Conservation (phyloP, 2,329 filamentous ascomycete genomes). For the Xylariaceae sp. region DNA sequence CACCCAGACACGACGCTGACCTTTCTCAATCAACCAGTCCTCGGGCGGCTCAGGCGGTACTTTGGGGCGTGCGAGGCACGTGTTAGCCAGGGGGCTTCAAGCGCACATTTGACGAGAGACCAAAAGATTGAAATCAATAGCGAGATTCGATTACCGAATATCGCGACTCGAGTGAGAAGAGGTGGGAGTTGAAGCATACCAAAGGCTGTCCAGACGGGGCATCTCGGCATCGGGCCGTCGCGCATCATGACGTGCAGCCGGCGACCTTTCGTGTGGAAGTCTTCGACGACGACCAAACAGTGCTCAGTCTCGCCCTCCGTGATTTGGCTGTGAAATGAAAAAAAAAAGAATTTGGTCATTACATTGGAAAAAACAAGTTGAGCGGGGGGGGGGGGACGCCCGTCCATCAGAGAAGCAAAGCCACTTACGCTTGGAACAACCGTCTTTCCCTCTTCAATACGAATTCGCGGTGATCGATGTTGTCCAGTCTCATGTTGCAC, state of each 20-base stretch:
- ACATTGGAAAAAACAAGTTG: background rate
- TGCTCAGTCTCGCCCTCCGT: slow-evolving; percentile 51
- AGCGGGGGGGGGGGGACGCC: background rate
- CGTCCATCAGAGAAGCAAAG: background rate
- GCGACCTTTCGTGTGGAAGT: slow-evolving; percentile 41
- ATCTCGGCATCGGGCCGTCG: slow-evolving; percentile 48
- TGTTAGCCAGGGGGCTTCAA: background rate
- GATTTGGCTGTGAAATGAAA: slow-evolving; percentile 42
- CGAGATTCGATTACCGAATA: too few species aligned
- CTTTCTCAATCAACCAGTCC: slow-evolving; percentile 49
- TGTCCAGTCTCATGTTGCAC: slow-evolving; percentile 40
- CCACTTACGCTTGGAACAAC: slow-evolving; percentile 51
- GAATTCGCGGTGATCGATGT: slow-evolving; percentile 43
- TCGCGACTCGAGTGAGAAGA: too few species aligned
- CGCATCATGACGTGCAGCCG: slow-evolving; percentile 53
- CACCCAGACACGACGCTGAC: slow-evolving; percentile 44
- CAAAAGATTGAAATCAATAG: background rate
- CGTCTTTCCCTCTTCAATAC: slow-evolving; percentile 43
- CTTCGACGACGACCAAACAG: slow-evolving; percentile 49
- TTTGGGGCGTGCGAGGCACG: slow-evolving; percentile 23
- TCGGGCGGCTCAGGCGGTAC: slow-evolving; percentile 44
- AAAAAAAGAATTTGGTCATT: background rate
- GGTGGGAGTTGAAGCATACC: slow-evolving; percentile 35
- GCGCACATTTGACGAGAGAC: background rate
- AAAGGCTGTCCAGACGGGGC: slow-evolving; percentile 61